phyloP scores from a whole-genome alignment of 2,329 filamentous ascomycete genomes.

The Spiromastix sp. region DNA sequence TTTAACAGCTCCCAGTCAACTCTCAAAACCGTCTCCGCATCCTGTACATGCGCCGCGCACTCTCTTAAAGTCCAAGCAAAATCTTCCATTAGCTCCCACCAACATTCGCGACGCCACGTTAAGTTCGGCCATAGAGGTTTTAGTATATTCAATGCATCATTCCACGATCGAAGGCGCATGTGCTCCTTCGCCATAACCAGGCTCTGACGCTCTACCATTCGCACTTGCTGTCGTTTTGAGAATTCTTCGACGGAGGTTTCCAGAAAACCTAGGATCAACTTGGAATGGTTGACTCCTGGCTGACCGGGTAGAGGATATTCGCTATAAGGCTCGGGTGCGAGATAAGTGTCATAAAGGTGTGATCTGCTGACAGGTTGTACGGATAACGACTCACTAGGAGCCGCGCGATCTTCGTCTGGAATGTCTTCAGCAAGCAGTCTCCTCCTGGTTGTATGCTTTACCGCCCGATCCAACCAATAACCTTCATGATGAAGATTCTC shows the following conservation, averaged over 20 bases:
- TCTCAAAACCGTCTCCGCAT: slow-evolving; percentile 39
- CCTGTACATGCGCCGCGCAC: slow-evolving; percentile 37
- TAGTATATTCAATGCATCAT: slow-evolving; percentile 42
- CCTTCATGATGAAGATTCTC: slow-evolving; percentile 51
- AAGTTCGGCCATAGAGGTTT: slow-evolving; percentile 45
- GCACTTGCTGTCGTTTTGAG: slow-evolving; percentile 39
- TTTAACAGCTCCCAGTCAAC: slow-evolving; percentile 48
- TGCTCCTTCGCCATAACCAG: slow-evolving; percentile 47
- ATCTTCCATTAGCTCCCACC: slow-evolving; percentile 46
- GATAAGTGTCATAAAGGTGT: slow-evolving; percentile 48
- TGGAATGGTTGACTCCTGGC: slow-evolving; percentile 41
- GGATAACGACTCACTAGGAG: slow-evolving; percentile 46
- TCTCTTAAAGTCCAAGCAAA: slow-evolving; percentile 45
- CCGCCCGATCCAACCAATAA: slow-evolving; percentile 49
- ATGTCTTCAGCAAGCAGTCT: slow-evolving; percentile 44
- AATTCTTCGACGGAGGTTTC: slow-evolving; percentile 42
- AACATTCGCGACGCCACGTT: slow-evolving; percentile 50
- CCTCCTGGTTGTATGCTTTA: slow-evolving; percentile 41
- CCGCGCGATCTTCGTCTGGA: slow-evolving; percentile 47
- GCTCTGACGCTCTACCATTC: slow-evolving; percentile 44
- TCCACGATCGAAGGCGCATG: slow-evolving; percentile 39
- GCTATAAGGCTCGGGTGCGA: slow-evolving; percentile 48
- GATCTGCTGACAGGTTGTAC: slow-evolving; percentile 45
- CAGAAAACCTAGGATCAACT: slow-evolving; percentile 39
- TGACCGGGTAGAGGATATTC: slow-evolving; percentile 39